Base-by-base conservation (phyloP, 108 stramenopile genomes). In the Craspedostauros australis region DNA sequence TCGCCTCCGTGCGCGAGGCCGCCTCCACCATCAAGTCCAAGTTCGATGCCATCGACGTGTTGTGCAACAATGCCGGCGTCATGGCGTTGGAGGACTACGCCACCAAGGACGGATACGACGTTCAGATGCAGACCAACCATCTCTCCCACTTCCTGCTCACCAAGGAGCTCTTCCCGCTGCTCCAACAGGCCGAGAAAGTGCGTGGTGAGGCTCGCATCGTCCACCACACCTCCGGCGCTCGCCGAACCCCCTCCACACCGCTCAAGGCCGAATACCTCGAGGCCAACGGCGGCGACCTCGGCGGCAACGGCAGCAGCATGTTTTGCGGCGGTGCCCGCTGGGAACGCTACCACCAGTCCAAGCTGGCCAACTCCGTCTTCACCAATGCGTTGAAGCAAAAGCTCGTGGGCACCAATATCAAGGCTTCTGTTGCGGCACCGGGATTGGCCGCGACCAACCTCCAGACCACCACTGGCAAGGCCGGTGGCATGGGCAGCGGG, bases 51-150 rank as follows among this genome's bases (percentile, higher is more conserved):
- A 9, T 74, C 37, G 65, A 73, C 46, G 69, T 79, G 2, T 40
- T 79, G 19, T 73, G 68, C 41, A 69, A 70, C 56, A 74, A 74
- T 40, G 86, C 86, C 3, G 86, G 86, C 7, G 48, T 87, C 39
- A 80, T 82, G 78, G 69, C 69, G 7, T 24, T 44, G 6, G 43
- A 55, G 14, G 76, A 79, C 39, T 47, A 49, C 2, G 61, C 64
- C 2, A 82, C 73, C 24, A 32, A 36, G 44, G 86, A 87, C 47
- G 86, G 86, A 39, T 78, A 69, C 28, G 80, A 82, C 41, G 41
- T 76, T 15, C 71, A 77, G 29, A 75, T 80, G 73, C 71, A 72
- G 31, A 75, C 79, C 12, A 82, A 82, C 51, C 46, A 68, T 49
- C 34, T 87, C 21, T 61, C 68, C 22, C 79, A 80, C 27, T 82